phyloP scores from a whole-genome alignment of 2,329 filamentous ascomycete genomes.

The Fusarium domesticum region DNA sequence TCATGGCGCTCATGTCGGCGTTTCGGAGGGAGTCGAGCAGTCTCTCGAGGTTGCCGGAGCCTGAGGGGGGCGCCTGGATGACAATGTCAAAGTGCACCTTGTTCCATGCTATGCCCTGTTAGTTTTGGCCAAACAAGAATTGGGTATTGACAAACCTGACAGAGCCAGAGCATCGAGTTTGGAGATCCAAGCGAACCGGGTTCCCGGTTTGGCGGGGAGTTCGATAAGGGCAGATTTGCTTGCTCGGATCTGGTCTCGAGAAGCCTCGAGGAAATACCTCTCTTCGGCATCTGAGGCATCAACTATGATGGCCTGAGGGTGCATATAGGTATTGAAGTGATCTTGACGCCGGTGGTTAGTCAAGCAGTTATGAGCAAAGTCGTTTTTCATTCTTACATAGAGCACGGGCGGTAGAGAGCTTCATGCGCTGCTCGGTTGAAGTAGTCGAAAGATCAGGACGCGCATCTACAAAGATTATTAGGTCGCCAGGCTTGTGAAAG shows the following conservation, averaged over 20 bases:
- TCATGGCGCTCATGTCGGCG: conserved; percentile 72
- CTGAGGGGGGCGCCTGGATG: conserved; percentile 68
- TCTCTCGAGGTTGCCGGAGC: conserved; percentile 71
- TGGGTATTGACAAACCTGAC: conserved; percentile 45
- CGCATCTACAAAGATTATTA: conserved; percentile 55
- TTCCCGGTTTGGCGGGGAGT: conserved; percentile 61
- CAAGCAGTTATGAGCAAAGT: not conserved
- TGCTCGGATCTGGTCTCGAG: conserved; percentile 52
- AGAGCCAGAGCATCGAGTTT: conserved; percentile 72
- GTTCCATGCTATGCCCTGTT: conserved; percentile 63
- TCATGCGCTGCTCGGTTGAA: conserved; percentile 69
- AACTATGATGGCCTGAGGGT: conserved; percentile 72
- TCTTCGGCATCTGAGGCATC: conserved; percentile 69
- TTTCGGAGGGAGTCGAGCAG: conserved; percentile 71
- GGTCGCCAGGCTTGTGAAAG: not conserved
- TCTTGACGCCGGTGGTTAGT: conserved; percentile 34
- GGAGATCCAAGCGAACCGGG: conserved; percentile 72
- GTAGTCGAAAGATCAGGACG: conserved; percentile 69
- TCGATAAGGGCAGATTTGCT: conserved; percentile 66
- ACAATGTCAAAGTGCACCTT: conserved; percentile 76
- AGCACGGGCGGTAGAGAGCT: conserved; percentile 60
- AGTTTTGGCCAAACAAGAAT: conserved; percentile 11
- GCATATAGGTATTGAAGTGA: conserved; percentile 70
- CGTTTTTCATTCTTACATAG: conserved; percentile 48
- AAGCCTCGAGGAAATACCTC: conserved; percentile 59